Evolutionary conservation across 2,329 filamentous ascomycete species (phyloP).

Genomic region (Fusarium foetens): DNA sequence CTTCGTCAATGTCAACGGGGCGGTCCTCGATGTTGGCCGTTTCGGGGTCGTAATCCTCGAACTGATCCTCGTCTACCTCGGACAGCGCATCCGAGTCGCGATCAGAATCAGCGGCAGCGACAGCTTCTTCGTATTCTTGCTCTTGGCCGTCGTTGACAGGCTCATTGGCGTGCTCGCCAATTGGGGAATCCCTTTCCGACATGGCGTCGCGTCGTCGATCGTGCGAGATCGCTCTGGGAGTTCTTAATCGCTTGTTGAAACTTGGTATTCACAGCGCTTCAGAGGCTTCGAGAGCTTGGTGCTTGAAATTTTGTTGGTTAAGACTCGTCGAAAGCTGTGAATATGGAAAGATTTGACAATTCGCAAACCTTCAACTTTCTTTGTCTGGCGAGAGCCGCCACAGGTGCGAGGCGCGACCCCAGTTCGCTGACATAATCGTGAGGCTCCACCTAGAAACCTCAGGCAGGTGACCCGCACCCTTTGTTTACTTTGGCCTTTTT

Average conservation of each 20-base stretch:
- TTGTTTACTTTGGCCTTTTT: slow-evolving; percentile 50
- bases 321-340: slow-evolving; percentile 3
- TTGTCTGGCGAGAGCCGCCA: slow-evolving; percentile 35
- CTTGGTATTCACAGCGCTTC: neutral
- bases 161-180: slow-evolving; percentile 51
- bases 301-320: neutral
- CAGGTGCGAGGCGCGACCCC: slow-evolving; percentile 31
- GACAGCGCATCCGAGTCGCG: slow-evolving; percentile 70
- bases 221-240: neutral
- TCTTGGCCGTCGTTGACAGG: slow-evolving; percentile 56
- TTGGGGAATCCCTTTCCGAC: slow-evolving; percentile 60
- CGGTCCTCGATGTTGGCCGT: slow-evolving; percentile 71
- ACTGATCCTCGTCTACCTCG: slow-evolving; percentile 76
- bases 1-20: slow-evolving; percentile 74
- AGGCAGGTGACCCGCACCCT: slow-evolving; percentile 34
- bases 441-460: slow-evolving; percentile 25
- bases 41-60: slow-evolving; percentile 74
- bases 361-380: slow-evolving; percentile 42
- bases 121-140: slow-evolving; percentile 45
- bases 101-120: slow-evolving; percentile 58
- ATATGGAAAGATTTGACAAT: slow-evolving; percentile 2
- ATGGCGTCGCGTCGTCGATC: slow-evolving; percentile 45
- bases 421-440: slow-evolving; percentile 47
- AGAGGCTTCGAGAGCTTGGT: neutral
- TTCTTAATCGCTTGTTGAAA: neutral